These are phyloP conservation scores for Suillus subluteus DNA, from an alignment of 768 basidiomycete species.

Conservation along the genomic window DNA sequence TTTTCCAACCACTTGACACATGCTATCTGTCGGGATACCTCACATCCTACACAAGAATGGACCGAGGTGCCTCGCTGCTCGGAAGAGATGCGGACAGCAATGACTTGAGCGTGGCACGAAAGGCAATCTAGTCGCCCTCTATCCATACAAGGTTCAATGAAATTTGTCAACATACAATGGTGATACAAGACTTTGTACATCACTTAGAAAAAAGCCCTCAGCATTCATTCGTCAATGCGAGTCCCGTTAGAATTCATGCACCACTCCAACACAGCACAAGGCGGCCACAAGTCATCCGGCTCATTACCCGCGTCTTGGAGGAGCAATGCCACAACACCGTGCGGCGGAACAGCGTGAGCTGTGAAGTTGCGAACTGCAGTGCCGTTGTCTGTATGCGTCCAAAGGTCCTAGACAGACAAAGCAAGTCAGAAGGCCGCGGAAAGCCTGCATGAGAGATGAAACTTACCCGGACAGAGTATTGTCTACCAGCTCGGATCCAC, in stretches of 20 bases:
- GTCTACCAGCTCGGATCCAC: constrained; percentile 68
- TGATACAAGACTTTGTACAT: constrained; percentile 6
- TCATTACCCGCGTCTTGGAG: constrained; percentile 70
- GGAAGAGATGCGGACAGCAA: background rate
- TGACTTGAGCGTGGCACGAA: background rate
- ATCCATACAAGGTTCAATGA: background rate
- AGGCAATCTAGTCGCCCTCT: background rate
- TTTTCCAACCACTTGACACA: background rate
- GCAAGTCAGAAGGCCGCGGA: constrained; percentile 11
- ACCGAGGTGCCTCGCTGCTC: constrained; percentile 1
- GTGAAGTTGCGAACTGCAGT: constrained; percentile 65
- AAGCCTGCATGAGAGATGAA: background rate
- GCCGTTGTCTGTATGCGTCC: constrained; percentile 73
- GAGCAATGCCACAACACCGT: constrained; percentile 71
- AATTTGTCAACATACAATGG: constrained; percentile 7
- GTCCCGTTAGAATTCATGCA: constrained; percentile 66
- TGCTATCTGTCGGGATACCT: background rate
- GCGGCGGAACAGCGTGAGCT: constrained; percentile 56
- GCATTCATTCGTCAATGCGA: constrained; percentile 26
- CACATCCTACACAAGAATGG: background rate
- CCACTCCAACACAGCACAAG: constrained; percentile 59
- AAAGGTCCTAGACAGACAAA: constrained; percentile 55
- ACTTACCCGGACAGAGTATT: constrained; percentile 65
- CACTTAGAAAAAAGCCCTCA: background rate
- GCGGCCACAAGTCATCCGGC: constrained; percentile 58